A percentile compares a stretch with the other conserved stretches of the same genome.
Conservation (phyloP, 495 filamentous ascomycete species). For the Sporormia fimetaria region DNA sequence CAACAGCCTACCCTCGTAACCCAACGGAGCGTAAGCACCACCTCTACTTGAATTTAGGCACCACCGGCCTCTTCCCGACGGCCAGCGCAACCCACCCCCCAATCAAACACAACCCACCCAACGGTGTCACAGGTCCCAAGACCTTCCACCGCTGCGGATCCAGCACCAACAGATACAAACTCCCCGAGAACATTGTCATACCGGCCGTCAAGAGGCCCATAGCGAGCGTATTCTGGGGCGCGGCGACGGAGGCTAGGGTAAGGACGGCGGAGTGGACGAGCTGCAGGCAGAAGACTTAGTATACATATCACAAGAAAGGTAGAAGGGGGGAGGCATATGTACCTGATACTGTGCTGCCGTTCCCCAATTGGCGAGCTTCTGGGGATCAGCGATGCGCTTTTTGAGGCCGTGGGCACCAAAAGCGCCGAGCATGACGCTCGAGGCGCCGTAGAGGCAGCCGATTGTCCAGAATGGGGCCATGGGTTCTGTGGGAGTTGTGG, state of each 20-base stretch:
- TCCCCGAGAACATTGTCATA: conserved; percentile 47
- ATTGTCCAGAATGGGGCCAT: conserved; percentile 42
- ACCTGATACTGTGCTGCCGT: conserved; percentile 56
- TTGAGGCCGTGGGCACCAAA: conserved; percentile 56
- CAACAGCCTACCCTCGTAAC: no score
- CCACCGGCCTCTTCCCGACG: conserved; percentile 29
- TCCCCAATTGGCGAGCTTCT: conserved; percentile 40
- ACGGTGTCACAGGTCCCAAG: conserved; percentile 48
- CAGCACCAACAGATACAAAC: conserved; percentile 47
- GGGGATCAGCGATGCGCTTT: conserved; percentile 43
- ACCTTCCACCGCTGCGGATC: conserved; percentile 44
- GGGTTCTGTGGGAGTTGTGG: neutral
- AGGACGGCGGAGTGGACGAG: conserved; percentile 48
- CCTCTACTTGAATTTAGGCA: conserved; percentile 1
- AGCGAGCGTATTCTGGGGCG: conserved; percentile 34
- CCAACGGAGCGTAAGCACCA: neutral
- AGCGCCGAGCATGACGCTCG: conserved; percentile 47
- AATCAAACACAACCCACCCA: conserved; percentile 49
- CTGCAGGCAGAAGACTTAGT: conserved; percentile 28
- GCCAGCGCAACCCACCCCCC: conserved; percentile 44
- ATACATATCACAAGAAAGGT: neutral
- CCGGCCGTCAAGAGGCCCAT: conserved; percentile 34
- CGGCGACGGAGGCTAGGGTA: conserved; percentile 39
- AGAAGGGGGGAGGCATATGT: neutral
- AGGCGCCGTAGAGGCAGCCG: conserved; percentile 48